Percentiles rank a stretch among this genome's conserved stretches.
These are phyloP conservation scores for Mortierella sp. DNA, from an alignment of 371 early-diverging fungal species.

Conservation along the genomic window DNA sequence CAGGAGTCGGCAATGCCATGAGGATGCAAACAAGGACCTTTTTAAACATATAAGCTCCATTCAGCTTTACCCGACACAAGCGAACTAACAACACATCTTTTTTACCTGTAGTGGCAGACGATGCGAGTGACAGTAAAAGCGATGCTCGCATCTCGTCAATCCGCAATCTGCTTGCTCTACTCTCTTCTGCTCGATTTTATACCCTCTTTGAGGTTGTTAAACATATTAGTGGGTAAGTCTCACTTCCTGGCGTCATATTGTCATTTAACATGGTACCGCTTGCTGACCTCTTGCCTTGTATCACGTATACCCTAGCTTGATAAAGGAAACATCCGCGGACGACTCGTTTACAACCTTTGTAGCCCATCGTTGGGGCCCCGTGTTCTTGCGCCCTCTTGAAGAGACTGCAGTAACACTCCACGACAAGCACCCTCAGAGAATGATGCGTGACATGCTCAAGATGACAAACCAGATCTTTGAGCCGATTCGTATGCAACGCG, in stretches of 20 bases:
- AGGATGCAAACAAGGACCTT: not conserved
- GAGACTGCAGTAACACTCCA: constrained; percentile 66
- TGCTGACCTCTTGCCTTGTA: not conserved
- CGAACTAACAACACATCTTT: not conserved
- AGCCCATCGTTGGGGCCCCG: constrained; percentile 68
- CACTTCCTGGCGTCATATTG: constrained; percentile 5
- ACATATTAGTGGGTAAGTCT: constrained; percentile 59
- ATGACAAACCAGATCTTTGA: constrained; percentile 54
- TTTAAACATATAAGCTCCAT: no score
- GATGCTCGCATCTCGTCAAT: constrained; percentile 61
- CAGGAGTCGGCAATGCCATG: constrained; percentile 1
- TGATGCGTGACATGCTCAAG: constrained; percentile 65
- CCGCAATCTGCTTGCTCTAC: constrained; percentile 68
- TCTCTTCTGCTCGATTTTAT: constrained; percentile 66
- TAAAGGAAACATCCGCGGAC: constrained; percentile 46
- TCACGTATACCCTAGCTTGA: constrained; percentile 28
- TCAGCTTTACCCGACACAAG: no score
- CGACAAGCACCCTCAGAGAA: constrained; percentile 64
- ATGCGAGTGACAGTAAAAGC: constrained; percentile 61
- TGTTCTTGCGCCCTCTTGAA: constrained; percentile 64
- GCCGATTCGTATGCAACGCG: constrained; percentile 51
- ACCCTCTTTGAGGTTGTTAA: constrained; percentile 63
- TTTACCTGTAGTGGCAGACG: constrained; percentile 36
- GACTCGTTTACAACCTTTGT: constrained; percentile 39
- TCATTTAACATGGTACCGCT: not conserved